Evolutionary conservation across 2,329 filamentous ascomycete species (phyloP).

Genomic region (Nakataea oryzae): DNA sequence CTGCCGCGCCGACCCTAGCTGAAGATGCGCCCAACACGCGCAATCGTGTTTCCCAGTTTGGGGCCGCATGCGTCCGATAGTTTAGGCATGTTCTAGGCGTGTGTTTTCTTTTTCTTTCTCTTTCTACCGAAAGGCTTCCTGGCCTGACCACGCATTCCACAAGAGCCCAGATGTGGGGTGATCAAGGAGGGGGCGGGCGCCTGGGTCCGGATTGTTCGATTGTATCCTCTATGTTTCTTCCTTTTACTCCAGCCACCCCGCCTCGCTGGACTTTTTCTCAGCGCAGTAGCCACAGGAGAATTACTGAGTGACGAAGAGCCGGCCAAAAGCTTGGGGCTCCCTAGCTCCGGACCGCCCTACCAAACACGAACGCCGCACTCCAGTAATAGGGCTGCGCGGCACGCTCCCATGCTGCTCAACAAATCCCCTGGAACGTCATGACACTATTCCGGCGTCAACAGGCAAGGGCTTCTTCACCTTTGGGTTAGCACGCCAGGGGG

Average conservation of each 20-base stretch:
- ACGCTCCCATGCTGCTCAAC: background rate
- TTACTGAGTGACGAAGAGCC: too few species aligned
- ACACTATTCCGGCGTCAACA: background rate
- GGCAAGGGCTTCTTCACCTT: background rate
- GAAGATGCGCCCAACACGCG: background rate
- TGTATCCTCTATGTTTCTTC: too few species aligned
- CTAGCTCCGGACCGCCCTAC: too few species aligned
- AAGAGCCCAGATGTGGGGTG: background rate
- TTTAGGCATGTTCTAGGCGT: background rate
- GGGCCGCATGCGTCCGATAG: background rate
- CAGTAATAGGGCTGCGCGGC: background rate
- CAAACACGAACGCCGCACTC: background rate
- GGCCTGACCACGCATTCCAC: background rate
- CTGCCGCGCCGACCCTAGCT: background rate
- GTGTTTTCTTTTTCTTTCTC: background rate
- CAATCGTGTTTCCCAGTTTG: background rate
- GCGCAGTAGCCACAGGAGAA: background rate
- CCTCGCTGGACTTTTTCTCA: background rate
- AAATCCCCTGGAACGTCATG: background rate
- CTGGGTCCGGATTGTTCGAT: too few species aligned
- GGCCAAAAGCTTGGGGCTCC: too few species aligned
- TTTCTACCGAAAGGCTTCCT: background rate
- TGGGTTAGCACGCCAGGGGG: background rate
- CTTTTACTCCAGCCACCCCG: too few species aligned
- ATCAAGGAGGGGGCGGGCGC: background rate